These are phyloP conservation scores for Colletotrichum echinochloae DNA, from an alignment of 2,329 filamentous ascomycete species.

Conservation along the genomic window DNA sequence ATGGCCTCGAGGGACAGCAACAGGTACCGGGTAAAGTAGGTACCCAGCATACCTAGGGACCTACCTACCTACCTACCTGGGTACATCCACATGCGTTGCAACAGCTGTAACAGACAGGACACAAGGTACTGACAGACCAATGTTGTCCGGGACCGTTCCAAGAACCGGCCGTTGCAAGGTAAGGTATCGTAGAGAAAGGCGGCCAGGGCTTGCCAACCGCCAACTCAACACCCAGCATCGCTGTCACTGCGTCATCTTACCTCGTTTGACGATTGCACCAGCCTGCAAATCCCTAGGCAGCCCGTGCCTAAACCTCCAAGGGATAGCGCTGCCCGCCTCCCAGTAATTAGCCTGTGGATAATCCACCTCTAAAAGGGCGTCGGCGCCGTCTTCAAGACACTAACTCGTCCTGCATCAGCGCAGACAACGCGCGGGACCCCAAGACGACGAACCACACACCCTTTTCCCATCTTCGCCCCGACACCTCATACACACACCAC, in stretches of 20 bases:
- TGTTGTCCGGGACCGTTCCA: slow-evolving; percentile 9
- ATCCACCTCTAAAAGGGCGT: slow-evolving; percentile 32
- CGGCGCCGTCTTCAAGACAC: slow-evolving; percentile 28
- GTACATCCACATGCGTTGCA: slow-evolving; percentile 32
- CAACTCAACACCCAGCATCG: slow-evolving; percentile 15
- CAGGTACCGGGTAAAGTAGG: slow-evolving; percentile 20
- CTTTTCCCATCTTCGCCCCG: slow-evolving; percentile 11
- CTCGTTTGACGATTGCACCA: slow-evolving; percentile 31
- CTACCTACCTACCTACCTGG: slow-evolving; percentile 12
- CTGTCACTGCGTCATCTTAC: slow-evolving; percentile 33
- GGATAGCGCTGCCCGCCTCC: slow-evolving; percentile 33
- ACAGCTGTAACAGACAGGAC: background rate
- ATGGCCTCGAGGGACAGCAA: slow-evolving; percentile 9
- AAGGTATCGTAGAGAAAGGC: background rate
- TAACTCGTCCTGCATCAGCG: slow-evolving; percentile 19
- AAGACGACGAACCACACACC: slow-evolving; percentile 30
- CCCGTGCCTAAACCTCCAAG: slow-evolving; percentile 32
- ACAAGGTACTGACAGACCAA: slow-evolving; percentile 13
- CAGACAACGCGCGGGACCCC: slow-evolving; percentile 20
- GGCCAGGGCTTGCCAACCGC: slow-evolving; percentile 13
- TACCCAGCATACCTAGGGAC: too few relatives aligned
- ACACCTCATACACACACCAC: background rate
- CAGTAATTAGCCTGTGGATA: slow-evolving; percentile 31
- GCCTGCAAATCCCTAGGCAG: slow-evolving; percentile 23
- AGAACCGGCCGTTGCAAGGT: slow-evolving; percentile 11